Evolutionary conservation across 2,329 filamentous ascomycete genomes (phyloP), one percentile per base, ranked within the genome.

Genomic region (Nigrospora sphaerica): DNA sequence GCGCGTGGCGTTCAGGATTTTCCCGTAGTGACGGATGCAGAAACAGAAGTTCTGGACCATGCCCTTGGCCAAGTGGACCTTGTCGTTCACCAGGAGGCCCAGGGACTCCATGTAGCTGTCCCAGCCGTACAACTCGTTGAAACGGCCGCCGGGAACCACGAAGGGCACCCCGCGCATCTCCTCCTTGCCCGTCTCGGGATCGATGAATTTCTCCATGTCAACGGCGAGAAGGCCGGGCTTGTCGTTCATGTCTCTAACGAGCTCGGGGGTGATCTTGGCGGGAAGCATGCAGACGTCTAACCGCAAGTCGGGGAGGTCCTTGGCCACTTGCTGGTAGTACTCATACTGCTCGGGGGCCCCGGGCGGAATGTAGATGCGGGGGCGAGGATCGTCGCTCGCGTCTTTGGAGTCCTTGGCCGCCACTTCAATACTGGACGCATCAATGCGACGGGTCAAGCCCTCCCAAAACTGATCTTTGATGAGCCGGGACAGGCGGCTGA

Each of bases 71-170:
- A 97, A 72, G 58, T 96, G 83, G 18, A 89, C 82, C 49, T 88
- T 83, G 62, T 93, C 87, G 61, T 92, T 89, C 56, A 89, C 81
- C 49, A 97, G 73, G 48, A 98, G 76, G 16, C 93, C 93, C 3
- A 97, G 74, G 6, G 92, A 93, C 64, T 92, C 88, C 90, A 98
- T 97, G 72, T 97, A 98, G 64, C 90, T 96, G 68, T 98, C 93
- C 93, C 93, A 98, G 40, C 92, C 92, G 63, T 98, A 98, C 18
- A 98, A 70, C 66, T 98, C 93, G 67, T 98, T 98, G 81, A 98
- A 98, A 31, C 93, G 82, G 19, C 93, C 93, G 49, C 93, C 93
- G 0, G 93, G 93, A 3, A 98, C 93, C n/a, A 97, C 90, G 57
- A 97, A 98, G 0, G 93, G 92, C 48, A 95, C 75, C 3, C 93